Evolutionary conservation across 1,139 yeast species (phyloP).

Genomic region (Lodderomyces theae): DNA sequence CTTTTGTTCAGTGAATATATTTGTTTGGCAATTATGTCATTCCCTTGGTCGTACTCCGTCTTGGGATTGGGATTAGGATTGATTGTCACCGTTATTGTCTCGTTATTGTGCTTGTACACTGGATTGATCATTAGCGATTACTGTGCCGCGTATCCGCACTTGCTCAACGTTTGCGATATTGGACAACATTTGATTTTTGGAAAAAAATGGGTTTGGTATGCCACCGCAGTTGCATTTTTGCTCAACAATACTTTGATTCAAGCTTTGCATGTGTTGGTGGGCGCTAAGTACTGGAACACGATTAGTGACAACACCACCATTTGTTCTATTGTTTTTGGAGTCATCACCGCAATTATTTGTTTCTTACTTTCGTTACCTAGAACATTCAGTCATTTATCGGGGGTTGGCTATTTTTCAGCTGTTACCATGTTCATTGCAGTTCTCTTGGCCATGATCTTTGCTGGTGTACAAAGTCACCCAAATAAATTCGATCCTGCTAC

Average conservation of each 20-base stretch:
- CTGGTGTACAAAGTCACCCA: conserved; percentile 53
- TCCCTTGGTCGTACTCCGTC: conserved; percentile 63
- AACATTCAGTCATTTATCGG: conserved; percentile 52
- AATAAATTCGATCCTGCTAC: conserved; percentile 29
- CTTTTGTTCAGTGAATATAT: conserved; percentile 58
- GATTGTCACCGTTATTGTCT: conserved; percentile 50
- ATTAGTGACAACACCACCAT: conserved; percentile 46
- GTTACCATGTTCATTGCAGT: conserved; percentile 58
- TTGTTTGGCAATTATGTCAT: conserved; percentile 60
- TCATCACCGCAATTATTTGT: conserved; percentile 47
- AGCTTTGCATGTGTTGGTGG: conserved; percentile 57
- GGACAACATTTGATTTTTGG: conserved; percentile 56
- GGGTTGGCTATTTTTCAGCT: conserved; percentile 52
- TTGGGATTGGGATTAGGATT: conserved; percentile 59
- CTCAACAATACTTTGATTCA: conserved; percentile 56
- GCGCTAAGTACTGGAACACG: conserved; percentile 59
- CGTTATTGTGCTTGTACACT: conserved; percentile 52
- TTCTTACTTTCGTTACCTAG: conserved; percentile 52
- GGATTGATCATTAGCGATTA: conserved; percentile 54
- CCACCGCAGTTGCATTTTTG: conserved; percentile 53
- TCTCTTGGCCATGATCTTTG: conserved; percentile 50
- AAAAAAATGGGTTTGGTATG: conserved; percentile 52
- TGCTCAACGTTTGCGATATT: conserved; percentile 55
- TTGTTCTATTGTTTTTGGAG: conserved; percentile 52
- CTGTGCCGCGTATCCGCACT: conserved; percentile 51